Conservation (phyloP, 768 basidiomycete species). For the Lentinula boryana region DNA sequence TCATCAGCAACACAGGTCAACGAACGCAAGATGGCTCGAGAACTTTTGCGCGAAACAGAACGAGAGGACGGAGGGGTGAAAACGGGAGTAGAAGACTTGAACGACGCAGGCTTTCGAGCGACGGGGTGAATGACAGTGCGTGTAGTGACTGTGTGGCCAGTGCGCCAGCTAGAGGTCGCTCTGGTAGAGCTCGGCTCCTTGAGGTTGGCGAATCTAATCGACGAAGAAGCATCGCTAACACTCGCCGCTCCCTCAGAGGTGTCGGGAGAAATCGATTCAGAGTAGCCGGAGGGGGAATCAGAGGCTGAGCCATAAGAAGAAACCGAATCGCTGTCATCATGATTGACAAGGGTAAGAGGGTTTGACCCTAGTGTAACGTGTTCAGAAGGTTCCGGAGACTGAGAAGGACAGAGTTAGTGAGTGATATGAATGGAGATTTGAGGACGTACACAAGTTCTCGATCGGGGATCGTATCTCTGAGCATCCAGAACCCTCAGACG, state of each 20-base stretch:
- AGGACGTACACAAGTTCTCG: neutral
- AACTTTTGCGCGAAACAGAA: neutral
- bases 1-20: neutral
- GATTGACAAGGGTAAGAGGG: neutral
- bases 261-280: neutral
- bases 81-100: neutral
- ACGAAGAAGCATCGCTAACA: neutral
- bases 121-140: neutral
- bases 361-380: neutral
- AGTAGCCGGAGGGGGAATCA: neutral
- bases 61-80: neutral
- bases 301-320: neutral
- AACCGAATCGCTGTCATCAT: neutral
- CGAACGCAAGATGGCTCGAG: neutral
- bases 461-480: conserved; percentile 1
- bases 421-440: neutral
- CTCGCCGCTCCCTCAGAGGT: neutral
- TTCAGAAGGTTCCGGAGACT: conserved; percentile 1
- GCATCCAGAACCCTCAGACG: neutral
- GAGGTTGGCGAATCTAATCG: neutral
- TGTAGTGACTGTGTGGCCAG: neutral
- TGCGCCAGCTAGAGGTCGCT: neutral
- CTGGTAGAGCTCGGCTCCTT: neutral
- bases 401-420: neutral
- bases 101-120: neutral